Evolutionary conservation across 192 early-diverging fungal species (phyloP), one percentile per base, ranked within the genome.

Genomic region (Paraglomus brasilianum): DNA sequence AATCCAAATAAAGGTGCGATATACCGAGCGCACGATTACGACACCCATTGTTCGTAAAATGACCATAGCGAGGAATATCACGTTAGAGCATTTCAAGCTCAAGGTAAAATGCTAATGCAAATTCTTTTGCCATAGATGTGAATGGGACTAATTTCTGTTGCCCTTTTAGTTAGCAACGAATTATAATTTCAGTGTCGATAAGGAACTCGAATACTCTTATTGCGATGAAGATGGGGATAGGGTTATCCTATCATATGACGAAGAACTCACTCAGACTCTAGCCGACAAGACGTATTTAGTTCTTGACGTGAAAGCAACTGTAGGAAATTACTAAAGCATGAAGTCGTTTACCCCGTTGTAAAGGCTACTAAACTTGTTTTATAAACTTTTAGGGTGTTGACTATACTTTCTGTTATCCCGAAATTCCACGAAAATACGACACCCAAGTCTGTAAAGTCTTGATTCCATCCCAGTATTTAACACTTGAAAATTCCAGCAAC

Each of bases 1-100:
- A n/a, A n/a, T n/a, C n/a, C n/a, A n/a, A n/a, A 64, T 64, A 22
- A 64, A 64, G 48, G 43, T 42, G 8, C 44, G 17, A 45, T 14
- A 47, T 21, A 64, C n/a, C n/a, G n/a, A n/a, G n/a, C 40, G 13
- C 17, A 14, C 24, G n/a, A 24, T 48, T 19, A 24, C 4, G 43
- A 64, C 14, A 10, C n/a, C 6, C 0, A 36, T 17, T 21, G 43
- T 45, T 64, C 61, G 61, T 48, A 64, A 30, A 47, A 43, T 64
- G 1, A 1, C 5, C 19, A 21, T 48, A 0, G 5, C 11, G 1
- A 46, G 19, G 19, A 47, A 47, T 30, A 64, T 64, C 38, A 47
- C 11, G 17, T 64, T 64, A 7, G 44, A 64, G 11, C 43, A 64
- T n/a, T 45, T 64, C 5, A 45, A 64, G 36, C 10, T n/a, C 11